Conservation (phyloP, 176 grass and related monocot species). For the Lolium rigidum region DNA sequence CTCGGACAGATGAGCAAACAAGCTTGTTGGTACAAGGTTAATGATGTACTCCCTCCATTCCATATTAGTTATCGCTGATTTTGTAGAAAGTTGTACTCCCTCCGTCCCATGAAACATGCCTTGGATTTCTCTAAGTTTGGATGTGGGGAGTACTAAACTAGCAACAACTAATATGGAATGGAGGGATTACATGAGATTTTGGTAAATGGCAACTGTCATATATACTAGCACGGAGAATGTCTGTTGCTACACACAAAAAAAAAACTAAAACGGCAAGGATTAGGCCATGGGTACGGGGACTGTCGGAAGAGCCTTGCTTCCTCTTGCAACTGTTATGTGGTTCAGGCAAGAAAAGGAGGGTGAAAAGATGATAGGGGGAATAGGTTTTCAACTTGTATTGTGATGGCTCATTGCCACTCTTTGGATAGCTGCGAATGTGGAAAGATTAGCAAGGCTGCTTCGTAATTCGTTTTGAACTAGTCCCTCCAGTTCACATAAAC, state of each 20-base stretch:
- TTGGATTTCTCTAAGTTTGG: too few relatives aligned
- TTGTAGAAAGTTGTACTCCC: too few relatives aligned
- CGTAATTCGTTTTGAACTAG: slow-evolving; percentile 16
- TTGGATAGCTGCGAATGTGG: not conserved
- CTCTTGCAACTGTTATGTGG: not conserved
- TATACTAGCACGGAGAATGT: not conserved
- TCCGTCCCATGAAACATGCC: too few relatives aligned
- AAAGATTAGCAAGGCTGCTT: slow-evolving; percentile 25
- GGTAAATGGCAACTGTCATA: not conserved
- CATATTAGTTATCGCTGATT: too few relatives aligned
- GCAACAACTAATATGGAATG: too few relatives aligned
- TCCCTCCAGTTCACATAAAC: not conserved
- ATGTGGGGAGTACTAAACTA: too few relatives aligned
- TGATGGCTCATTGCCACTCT: not conserved
- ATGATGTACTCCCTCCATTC: not conserved
- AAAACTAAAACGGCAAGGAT: not conserved
- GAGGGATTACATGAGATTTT: not conserved
- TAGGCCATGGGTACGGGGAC: not conserved
- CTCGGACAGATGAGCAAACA: not conserved
- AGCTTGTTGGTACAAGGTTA: not conserved
- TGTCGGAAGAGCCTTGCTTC: not conserved
- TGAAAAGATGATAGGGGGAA: not conserved
- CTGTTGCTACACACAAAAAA: not conserved
- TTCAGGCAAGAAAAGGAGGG: not conserved
- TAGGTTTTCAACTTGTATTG: not conserved